Percentiles rank a stretch among this genome's conserved stretches.
Conservation (phyloP, 768 basidiomycete genomes). For the Mycena leptocephala region DNA sequence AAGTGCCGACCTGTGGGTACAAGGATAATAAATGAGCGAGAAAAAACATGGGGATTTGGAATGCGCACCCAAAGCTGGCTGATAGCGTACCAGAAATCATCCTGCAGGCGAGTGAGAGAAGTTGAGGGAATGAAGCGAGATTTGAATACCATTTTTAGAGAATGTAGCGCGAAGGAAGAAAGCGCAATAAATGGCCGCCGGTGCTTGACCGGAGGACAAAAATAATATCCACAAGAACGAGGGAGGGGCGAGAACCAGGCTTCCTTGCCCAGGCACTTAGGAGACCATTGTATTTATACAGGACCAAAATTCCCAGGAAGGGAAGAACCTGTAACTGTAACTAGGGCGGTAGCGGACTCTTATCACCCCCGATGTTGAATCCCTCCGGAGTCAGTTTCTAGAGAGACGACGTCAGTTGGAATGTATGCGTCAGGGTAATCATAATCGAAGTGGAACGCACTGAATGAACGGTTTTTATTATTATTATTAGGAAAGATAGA, state of each 20-base stretch:
- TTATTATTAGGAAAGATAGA: too few species aligned
- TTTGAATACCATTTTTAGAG: neutral
- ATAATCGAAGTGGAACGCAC: too few species aligned
- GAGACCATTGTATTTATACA: neutral
- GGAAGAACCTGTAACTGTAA: neutral
- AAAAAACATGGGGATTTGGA: neutral
- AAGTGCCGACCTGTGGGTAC: conserved; percentile 6
- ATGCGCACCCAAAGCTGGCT: neutral
- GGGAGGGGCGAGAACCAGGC: conserved; percentile 14
- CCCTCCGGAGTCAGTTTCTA: neutral
- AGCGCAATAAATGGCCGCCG: neutral
- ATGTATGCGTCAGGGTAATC: neutral
- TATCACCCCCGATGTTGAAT: neutral
- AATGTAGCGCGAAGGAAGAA: neutral
- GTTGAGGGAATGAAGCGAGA: neutral
- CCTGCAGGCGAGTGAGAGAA: neutral
- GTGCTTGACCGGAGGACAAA: neutral
- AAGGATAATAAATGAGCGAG: neutral
- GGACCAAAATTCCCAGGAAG: neutral
- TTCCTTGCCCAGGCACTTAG: neutral
- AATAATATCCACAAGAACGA: neutral
- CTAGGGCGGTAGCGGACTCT: neutral
- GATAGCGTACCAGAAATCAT: conserved; percentile 11
- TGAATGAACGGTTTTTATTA: neutral
- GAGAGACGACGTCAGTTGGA: neutral